These are phyloP conservation scores for Urochloa ruziziensis DNA, from an alignment of 176 grass and related monocot species.

Conservation along the genomic window DNA sequence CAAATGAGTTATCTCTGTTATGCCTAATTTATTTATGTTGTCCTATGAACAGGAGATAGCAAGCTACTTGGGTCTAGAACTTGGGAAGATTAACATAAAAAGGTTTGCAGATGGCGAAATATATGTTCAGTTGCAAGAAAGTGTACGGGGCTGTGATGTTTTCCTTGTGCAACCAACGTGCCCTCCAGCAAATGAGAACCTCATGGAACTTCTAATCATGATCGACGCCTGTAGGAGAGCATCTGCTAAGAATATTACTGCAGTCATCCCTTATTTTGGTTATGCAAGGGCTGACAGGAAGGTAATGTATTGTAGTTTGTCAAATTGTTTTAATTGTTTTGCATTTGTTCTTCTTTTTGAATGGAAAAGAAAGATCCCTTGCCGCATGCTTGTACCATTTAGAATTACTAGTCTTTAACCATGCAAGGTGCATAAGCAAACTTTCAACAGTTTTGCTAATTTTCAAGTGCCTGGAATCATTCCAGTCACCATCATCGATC, in stretches of 20 bases:
- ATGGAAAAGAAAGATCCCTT: neutral
- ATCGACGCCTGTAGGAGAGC: conserved; percentile 98
- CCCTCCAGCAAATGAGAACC: conserved; percentile 97
- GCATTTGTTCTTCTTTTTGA: neutral
- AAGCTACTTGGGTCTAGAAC: conserved; percentile 89
- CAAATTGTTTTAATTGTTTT: neutral
- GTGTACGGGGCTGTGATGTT: conserved; percentile 91
- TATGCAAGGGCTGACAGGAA: conserved; percentile 98
- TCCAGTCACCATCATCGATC: neutral
- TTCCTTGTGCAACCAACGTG: conserved; percentile 93
- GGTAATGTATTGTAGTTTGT: conserved; percentile 38
- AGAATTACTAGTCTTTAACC: neutral
- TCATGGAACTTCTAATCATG: conserved; percentile 97
- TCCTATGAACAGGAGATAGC: conserved; percentile 82
- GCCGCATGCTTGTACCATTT: neutral
- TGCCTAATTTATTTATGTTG: conserved; percentile 3
- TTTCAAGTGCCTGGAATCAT: neutral
- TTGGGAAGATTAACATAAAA: conserved; percentile 96
- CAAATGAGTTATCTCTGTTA: neutral
- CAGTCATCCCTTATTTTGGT: conserved; percentile 98
- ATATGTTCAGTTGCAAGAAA: conserved; percentile 99
- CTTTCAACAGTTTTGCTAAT: neutral
- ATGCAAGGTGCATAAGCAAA: neutral
- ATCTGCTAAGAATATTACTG: conserved; percentile 97
- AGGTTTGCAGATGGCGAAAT: conserved; percentile 95